These are phyloP conservation scores for Coriaria nepalensis DNA, from an alignment of 306 rosid species.

Conservation along the genomic window DNA sequence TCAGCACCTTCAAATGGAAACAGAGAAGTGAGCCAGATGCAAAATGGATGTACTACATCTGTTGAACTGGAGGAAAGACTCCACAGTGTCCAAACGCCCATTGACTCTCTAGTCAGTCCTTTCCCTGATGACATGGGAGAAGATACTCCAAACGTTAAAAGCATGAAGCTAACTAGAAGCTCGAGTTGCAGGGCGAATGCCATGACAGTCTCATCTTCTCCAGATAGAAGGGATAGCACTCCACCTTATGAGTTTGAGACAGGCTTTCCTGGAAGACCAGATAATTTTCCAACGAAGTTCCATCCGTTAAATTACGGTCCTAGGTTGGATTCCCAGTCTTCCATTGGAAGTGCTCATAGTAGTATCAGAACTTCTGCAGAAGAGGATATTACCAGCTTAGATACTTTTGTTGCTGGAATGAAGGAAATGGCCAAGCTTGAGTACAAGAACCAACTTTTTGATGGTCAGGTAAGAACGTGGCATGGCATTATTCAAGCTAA, in stretches of 20 bases:
- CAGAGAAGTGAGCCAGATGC: constrained; percentile 30
- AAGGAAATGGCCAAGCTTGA: constrained; percentile 80
- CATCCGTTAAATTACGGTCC: constrained; percentile 35
- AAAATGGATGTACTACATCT: constrained; percentile 27
- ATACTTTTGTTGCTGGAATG: constrained; percentile 78
- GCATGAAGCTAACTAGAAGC: constrained; percentile 55
- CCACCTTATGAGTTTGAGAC: constrained; percentile 53
- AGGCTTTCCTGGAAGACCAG: constrained; percentile 82
- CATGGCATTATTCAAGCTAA: too few relatives aligned
- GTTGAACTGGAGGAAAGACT: constrained; percentile 25
- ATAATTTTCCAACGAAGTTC: constrained; percentile 41
- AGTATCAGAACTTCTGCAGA: constrained; percentile 41
- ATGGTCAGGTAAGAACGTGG: constrained; percentile 51
- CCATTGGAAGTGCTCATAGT: constrained; percentile 59
- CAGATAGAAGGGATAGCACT: constrained; percentile 48
- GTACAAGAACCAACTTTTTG: constrained; percentile 56
- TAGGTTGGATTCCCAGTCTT: constrained; percentile 63
- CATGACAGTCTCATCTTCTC: constrained; percentile 34
- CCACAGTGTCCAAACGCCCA: constrained; percentile 20
- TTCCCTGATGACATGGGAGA: constrained; percentile 21
- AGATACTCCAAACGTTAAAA: constrained; percentile 29
- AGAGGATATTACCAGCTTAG: constrained; percentile 71
- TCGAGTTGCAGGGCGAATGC: constrained; percentile 63
- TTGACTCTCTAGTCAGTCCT: constrained; percentile 28
- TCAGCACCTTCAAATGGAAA: constrained; percentile 33